A percentile compares a stretch with the other conserved stretches of the same genome.
Conservation (phyloP, 768 basidiomycete species). For the Boletus reticuloceps region DNA sequence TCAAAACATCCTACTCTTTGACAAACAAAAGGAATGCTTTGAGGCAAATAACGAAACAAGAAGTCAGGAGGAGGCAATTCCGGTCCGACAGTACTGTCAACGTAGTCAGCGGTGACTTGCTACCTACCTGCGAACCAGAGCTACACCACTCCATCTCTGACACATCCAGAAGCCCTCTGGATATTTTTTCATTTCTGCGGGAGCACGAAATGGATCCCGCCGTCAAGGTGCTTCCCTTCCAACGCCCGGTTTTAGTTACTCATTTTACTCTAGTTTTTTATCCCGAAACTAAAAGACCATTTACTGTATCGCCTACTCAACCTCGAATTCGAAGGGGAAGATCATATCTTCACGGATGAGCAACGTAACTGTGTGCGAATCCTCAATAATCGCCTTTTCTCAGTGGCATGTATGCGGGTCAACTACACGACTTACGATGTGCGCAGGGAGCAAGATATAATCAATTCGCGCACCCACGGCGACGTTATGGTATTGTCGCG, state of each 20-base stretch:
- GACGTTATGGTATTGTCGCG: conserved; percentile 25
- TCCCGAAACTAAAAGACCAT: conserved; percentile 13
- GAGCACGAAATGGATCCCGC: conserved; percentile 4
- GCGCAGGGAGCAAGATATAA: conserved; percentile 18
- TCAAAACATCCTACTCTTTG: conserved; percentile 37
- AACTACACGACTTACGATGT: conserved; percentile 36
- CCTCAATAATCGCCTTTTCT: conserved; percentile 18
- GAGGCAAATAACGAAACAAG: conserved; percentile 29
- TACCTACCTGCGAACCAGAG: neutral
- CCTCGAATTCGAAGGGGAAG: conserved; percentile 1
- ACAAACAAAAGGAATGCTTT: conserved; percentile 35
- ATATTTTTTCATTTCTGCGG: neutral
- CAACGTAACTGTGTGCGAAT: conserved; percentile 15
- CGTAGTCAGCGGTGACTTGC: neutral
- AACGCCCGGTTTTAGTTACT: neutral
- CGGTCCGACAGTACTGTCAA: neutral
- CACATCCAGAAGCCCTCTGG: neutral
- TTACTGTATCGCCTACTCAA: conserved; percentile 7
- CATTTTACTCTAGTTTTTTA: conserved; percentile 2
- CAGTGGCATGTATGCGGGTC: conserved; percentile 19
- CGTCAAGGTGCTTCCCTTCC: conserved; percentile 2
- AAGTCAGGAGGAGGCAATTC: conserved; percentile 15
- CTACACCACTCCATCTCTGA: conserved; percentile 7
- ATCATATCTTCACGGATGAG: conserved; percentile 2
- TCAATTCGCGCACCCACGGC: conserved; percentile 12